A percentile compares a stretch with the other conserved stretches of the same genome.
These are phyloP conservation scores for Podospora pseudopauciseta DNA, from an alignment of 495 filamentous ascomycete genomes.

Conservation along the genomic window DNA sequence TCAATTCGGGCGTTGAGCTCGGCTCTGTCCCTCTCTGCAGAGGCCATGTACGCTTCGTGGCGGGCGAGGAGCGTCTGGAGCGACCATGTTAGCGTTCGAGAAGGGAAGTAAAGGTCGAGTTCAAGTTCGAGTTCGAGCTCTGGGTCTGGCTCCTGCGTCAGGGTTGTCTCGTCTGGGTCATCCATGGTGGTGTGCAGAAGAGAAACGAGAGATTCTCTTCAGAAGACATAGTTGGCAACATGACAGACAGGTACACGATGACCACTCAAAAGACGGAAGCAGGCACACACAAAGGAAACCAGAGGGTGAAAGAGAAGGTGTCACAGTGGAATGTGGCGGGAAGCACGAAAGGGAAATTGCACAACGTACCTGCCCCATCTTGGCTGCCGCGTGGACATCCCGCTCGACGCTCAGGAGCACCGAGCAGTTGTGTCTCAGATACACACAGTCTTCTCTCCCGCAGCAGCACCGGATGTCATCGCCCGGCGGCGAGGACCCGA, in stretches of 20 bases:
- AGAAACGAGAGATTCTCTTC: neutral
- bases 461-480: conserved; percentile 66
- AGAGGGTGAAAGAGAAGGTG: conserved; percentile 13
- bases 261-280: neutral
- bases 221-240: conserved; percentile 2
- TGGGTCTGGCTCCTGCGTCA: neutral
- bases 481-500: conserved; percentile 11
- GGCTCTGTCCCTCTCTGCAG: conserved; percentile 76
- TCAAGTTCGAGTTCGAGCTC: conserved; percentile 6
- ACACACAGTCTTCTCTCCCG: conserved; percentile 73
- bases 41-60: conserved; percentile 88
- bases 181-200: conserved; percentile 15
- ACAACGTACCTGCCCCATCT: conserved; percentile 76
- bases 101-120: conserved; percentile 19
- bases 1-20: conserved; percentile 68
- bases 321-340: conserved; percentile 18
- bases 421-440: conserved; percentile 71
- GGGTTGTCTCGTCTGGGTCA: neutral
- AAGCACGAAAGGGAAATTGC: neutral
- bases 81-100: conserved; percentile 41
- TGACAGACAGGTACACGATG: neutral
- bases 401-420: conserved; percentile 77
- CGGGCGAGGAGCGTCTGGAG: conserved; percentile 85
- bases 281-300: neutral
- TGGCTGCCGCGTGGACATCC: conserved; percentile 78